Conservation (phyloP, 2,329 filamentous ascomycete genomes). For the Pyricularia sp. region DNA sequence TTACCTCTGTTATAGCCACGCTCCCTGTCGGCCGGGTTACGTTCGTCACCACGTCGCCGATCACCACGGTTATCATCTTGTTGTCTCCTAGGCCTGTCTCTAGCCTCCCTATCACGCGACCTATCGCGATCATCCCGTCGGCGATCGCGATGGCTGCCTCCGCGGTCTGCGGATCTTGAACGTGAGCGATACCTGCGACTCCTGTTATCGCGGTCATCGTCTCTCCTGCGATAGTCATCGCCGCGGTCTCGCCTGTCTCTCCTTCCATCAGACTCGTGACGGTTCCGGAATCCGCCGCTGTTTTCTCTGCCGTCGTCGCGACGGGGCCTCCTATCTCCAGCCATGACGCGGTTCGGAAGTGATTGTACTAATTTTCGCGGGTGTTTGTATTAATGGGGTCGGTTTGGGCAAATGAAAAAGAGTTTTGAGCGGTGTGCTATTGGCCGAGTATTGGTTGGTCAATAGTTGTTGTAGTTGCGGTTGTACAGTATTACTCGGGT, state of each 20-base stretch:
- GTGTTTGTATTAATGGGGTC: neutral
- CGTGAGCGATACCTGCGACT: conserved; percentile 10
- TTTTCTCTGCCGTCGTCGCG: conserved; percentile 9
- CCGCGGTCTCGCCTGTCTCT: conserved; percentile 3
- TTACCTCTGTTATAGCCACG: conserved; percentile 4
- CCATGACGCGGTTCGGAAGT: neutral
- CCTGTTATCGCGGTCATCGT: conserved; percentile 8
- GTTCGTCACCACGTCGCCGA: conserved; percentile 2
- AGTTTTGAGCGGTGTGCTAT: neutral
- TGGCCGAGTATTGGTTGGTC: neutral
- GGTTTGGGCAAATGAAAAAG: neutral
- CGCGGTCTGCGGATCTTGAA: conserved; percentile 3
- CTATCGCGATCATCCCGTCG: neutral
- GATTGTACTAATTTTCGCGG: neutral
- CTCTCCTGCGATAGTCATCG: conserved; percentile 4
- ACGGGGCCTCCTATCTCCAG: conserved; percentile 8
- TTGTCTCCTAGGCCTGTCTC: conserved; percentile 1
- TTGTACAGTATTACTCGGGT: too few species aligned
- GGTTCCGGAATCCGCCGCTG: neutral
- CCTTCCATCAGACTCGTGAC: neutral
- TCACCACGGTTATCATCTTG: neutral
- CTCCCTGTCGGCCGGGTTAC: conserved; percentile 6
- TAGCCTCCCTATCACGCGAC: conserved; percentile 6
- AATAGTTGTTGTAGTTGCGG: neutral
- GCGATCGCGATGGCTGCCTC: neutral